Evolutionary conservation across 306 rosid genomes (phyloP).

Genomic region (Vachellia pachyceras): DNA sequence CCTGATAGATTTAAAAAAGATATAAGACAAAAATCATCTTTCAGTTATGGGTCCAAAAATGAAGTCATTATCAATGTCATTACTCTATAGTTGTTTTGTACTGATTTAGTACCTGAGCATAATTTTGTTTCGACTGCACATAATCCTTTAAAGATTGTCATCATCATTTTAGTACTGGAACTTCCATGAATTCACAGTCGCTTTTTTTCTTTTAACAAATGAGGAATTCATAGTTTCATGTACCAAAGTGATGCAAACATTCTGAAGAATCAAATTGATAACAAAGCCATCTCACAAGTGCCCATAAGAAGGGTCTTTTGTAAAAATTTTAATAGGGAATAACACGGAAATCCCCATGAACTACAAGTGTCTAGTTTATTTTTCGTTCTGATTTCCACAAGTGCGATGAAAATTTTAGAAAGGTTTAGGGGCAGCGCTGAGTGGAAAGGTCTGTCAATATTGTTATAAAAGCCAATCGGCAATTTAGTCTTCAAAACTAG

Average conservation of each 20-base stretch:
- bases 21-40: not conserved
- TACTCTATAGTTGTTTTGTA: not conserved
- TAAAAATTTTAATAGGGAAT: not conserved
- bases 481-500: not conserved
- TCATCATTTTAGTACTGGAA: not conserved
- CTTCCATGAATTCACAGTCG: not conserved
- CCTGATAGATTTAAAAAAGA: slow-evolving; percentile 27
- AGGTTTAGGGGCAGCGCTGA: not conserved
- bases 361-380: not conserved
- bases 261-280: not conserved
- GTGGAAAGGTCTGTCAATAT: not conserved
- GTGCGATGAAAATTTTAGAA: slow-evolving; percentile 2
- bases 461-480: not conserved
- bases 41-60: not conserved
- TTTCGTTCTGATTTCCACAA: slow-evolving; percentile 32
- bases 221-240: not conserved
- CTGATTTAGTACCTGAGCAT: not conserved
- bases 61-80: not conserved
- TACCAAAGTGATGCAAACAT: not conserved
- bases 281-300: no score
- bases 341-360: slow-evolving; percentile 4
- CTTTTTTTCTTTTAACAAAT: not conserved
- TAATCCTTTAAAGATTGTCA: not conserved
- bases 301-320: not conserved
- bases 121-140: not conserved